Evolutionary conservation across 2,329 filamentous ascomycete genomes (phyloP), one percentile per base, ranked within the genome.

Genomic region (Epichloe glyceriae): DNA sequence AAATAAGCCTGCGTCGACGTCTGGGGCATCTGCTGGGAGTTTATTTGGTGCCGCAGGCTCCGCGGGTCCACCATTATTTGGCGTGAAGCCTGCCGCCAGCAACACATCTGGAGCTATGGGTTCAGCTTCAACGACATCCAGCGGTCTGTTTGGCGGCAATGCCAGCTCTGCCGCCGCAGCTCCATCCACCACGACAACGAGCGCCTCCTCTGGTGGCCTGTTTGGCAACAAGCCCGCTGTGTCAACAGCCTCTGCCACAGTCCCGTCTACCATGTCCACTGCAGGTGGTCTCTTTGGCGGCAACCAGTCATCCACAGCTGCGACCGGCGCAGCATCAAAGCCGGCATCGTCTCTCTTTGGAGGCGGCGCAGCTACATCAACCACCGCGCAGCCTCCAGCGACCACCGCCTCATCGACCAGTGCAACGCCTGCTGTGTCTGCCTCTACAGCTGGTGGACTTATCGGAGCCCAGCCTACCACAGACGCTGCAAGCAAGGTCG

Each of bases 21-120:
- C 59, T 46, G 57, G 53, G 34, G 39, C 53, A 15, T 37, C 61
- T 33, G 30, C 58, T 2, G 56, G 57, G n/a, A 54, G 58, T 2
- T 52, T 66, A 6, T 64, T 65, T 51, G 61, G 58, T 51, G 48
- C 58, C 34, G 40, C 57, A 33, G 58, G 57, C 35, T 50, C 61
- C 30, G 51, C 52, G 11, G 30, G 30, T 49, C 60, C 63, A 10
- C 60, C 63, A 10, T 54, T 74, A 19, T 76, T 77, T 49, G 66
- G 68, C 49, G 58, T 64, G 17, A 73, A 71, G 58, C 64, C 68
- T 38, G 62, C 68, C 10, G 60, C 66, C 12, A 53, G 68, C 26
- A 55, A 68, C 20, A 55, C 68, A n/a, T 60, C 60, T 17, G 62
- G 68, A 35, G 57, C 63, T 15, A 52, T 60, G 26, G 49, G 59